These are phyloP conservation scores for Tricholoma sp. DNA, from an alignment of 768 basidiomycete species.

Conservation along the genomic window DNA sequence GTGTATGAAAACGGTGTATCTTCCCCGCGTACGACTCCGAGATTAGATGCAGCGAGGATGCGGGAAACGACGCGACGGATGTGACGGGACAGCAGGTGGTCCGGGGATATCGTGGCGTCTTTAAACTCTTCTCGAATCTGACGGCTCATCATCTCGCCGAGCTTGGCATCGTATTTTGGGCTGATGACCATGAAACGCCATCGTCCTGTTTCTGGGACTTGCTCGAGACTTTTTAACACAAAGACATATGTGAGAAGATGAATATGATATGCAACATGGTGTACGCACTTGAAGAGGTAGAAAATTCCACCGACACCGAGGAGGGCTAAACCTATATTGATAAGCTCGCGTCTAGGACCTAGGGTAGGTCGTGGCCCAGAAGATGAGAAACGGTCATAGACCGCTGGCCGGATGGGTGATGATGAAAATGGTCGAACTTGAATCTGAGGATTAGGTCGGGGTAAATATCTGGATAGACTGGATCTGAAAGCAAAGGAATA, in stretches of 20 bases:
- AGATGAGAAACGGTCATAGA: neutral
- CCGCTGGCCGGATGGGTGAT: neutral
- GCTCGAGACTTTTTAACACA: constrained; percentile 58
- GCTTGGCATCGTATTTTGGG: constrained; percentile 46
- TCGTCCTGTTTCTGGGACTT: constrained; percentile 81
- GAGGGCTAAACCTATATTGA: too few species aligned
- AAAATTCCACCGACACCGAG: constrained; percentile 18
- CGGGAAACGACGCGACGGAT: constrained; percentile 66
- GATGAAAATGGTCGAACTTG: neutral
- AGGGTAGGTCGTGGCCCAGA: too few species aligned
- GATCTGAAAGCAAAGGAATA: neutral
- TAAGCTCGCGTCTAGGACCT: too few species aligned
- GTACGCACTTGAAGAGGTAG: constrained; percentile 29
- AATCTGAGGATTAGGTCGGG: neutral
- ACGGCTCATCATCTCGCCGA: constrained; percentile 35
- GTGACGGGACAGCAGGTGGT: constrained; percentile 60
- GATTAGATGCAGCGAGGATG: constrained; percentile 65
- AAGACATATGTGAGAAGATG: neutral
- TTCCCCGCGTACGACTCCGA: constrained; percentile 54
- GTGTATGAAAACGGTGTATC: neutral
- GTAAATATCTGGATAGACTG: neutral
- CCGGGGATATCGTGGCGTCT: constrained; percentile 52
- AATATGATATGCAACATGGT: neutral
- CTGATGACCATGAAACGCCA: constrained; percentile 85
- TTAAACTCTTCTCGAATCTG: constrained; percentile 49